Base-by-base conservation (phyloP, 73 alveolate species). In the Tetrahymena borealis region DNA sequence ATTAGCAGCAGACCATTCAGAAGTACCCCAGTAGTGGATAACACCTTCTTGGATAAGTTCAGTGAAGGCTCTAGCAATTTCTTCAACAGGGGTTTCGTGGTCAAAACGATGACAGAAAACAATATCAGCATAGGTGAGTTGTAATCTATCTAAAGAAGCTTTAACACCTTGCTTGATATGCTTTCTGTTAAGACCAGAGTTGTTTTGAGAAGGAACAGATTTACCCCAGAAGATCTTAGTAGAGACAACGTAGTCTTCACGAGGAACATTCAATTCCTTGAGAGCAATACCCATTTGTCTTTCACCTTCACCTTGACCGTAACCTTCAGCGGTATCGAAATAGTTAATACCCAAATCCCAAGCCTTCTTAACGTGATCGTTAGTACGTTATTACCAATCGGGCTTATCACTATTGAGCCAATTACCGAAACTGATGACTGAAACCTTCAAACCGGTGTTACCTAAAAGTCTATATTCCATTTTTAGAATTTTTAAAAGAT, bases 21-120 rank as follows among this genome's bases (percentile, higher is more conserved):
- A 97, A 5, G 99, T 98, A n/a, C 99, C 99, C 99, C 99, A 98
- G 95, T 98, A 98, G 94, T 95, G 96, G 37, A 99, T 98, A 78
- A 95, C 91, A 38, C 99, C 99, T 90, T 96, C 95, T 90, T 97
- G 98, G 78, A 98, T 92, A 20, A 97, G 39, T 94, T 97, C 96
- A 93, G 97, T 94, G 97, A 98, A 96, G 3, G 99, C 99, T 42
- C 98, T 97, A 90, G 96, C 95, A 11, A 96, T 93, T 95, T 98
- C 99, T 94, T 98, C 99, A 85, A 98, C 78, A 2, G 99, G 99
- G 3, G 99, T 95, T 20, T 96, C 96, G 79, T 91, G 94, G 92
- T 97, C 99, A 32, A 96, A 97, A 93, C 99, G 94, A 94, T 98
- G 99, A 37, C 98, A 95, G 91, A 94, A 98, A 38, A 98, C 96